phyloP scores from a whole-genome alignment of 768 basidiomycete genomes.

The Lactifluus rugatus region DNA sequence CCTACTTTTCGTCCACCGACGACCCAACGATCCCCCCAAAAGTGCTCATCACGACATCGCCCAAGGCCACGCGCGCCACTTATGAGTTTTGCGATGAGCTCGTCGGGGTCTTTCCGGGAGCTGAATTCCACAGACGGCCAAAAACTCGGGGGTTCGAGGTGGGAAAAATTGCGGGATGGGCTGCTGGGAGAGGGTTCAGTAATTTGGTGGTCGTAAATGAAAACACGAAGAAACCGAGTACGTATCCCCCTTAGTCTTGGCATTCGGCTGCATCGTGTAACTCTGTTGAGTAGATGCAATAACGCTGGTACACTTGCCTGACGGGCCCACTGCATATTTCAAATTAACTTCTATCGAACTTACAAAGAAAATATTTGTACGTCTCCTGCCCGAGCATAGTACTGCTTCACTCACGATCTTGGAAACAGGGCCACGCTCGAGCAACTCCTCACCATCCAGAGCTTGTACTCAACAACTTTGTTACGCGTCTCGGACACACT shows the following conservation, averaged over 20 bases:
- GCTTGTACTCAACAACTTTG: constrained; percentile 89
- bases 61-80: constrained; percentile 78
- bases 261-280: background rate
- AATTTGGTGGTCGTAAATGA: constrained; percentile 92
- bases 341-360: constrained; percentile 83
- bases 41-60: constrained; percentile 84
- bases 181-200: constrained; percentile 77
- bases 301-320: constrained; percentile 81
- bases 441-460: constrained; percentile 92
- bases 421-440: constrained; percentile 72
- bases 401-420: background rate
- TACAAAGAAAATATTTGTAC: constrained; percentile 75
- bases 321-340: constrained; percentile 93
- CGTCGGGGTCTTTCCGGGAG: constrained; percentile 82
- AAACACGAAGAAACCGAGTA: constrained; percentile 85
- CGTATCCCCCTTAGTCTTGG: constrained; percentile 2
- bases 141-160: constrained; percentile 88
- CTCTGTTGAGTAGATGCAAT: constrained; percentile 60
- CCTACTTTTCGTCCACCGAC: constrained; percentile 59
- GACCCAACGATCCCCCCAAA: constrained; percentile 72
- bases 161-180: constrained; percentile 89
- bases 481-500: constrained; percentile 85
- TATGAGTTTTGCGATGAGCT: constrained; percentile 92
- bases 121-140: constrained; percentile 77
- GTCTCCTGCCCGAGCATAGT: constrained; percentile 23